Percentiles rank a stretch among this genome's conserved stretches.
Evolutionary conservation across 2,329 filamentous ascomycete species (phyloP).

Genomic region (Monosporascus sp.): DNA sequence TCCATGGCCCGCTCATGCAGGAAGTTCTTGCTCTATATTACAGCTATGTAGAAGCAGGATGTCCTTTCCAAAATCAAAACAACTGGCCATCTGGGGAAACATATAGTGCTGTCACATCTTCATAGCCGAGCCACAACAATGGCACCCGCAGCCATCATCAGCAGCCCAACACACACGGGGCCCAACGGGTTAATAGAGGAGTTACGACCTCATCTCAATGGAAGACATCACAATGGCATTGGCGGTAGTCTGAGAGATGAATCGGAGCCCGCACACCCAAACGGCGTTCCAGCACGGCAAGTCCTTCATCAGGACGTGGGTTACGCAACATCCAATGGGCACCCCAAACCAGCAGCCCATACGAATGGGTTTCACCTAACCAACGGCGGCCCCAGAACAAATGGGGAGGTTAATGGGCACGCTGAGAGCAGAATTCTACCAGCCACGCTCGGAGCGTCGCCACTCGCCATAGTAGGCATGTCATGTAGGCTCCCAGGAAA

Average conservation of each 20-base stretch:
- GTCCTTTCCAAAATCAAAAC: constrained; percentile 9
- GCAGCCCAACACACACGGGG: constrained; percentile 13
- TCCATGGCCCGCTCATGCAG: constrained; percentile 1
- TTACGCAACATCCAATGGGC: not conserved
- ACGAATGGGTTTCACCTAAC: constrained; percentile 10
- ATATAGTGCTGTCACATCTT: constrained; percentile 12
- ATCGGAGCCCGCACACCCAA: not conserved
- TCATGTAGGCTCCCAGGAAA: constrained; percentile 31
- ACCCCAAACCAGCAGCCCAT: constrained; percentile 2
- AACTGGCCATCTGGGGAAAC: constrained; percentile 7
- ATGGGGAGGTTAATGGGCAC: constrained; percentile 11
- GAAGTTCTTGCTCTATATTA: not conserved
- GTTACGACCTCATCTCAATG: constrained; percentile 23
- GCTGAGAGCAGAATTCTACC: constrained; percentile 3
- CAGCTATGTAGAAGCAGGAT: constrained; percentile 19
- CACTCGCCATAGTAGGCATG: constrained; percentile 32
- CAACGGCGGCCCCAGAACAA: not conserved
- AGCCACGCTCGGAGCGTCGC: constrained; percentile 14
- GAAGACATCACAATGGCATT: constrained; percentile 1
- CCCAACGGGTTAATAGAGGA: constrained; percentile 17
- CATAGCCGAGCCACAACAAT: constrained; percentile 19
- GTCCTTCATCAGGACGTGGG: not conserved
- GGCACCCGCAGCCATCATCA: constrained; percentile 24
- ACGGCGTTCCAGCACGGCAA: not conserved
- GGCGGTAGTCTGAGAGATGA: not conserved